These are phyloP conservation scores for Pyrenula massariospora DNA, from an alignment of 495 filamentous ascomycete genomes.

Conservation along the genomic window DNA sequence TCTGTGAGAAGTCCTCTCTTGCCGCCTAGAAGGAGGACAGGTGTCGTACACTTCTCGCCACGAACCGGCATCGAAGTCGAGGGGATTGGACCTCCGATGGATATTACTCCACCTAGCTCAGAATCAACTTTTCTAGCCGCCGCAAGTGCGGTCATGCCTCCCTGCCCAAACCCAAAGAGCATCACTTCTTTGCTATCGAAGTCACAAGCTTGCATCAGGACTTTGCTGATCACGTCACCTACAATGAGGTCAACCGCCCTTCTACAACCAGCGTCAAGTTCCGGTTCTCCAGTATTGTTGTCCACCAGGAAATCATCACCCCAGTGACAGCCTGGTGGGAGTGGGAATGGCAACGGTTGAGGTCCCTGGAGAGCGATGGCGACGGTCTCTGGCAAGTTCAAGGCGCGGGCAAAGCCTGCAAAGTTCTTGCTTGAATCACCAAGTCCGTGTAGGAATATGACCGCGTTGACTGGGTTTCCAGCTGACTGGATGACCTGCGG, in stretches of 20 bases:
- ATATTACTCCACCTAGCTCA: conserved; percentile 48
- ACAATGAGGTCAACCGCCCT: conserved; percentile 37
- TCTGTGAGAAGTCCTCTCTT: conserved; percentile 50
- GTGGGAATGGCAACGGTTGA: conserved; percentile 52
- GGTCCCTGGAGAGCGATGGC: conserved; percentile 66
- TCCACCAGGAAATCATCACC: conserved; percentile 77
- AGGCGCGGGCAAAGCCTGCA: conserved; percentile 53
- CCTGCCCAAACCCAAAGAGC: conserved; percentile 79
- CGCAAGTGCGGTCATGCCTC: conserved; percentile 66
- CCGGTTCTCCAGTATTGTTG: conserved; percentile 46
- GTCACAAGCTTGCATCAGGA: conserved; percentile 55
- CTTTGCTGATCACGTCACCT: conserved; percentile 44
- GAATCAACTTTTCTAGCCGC: conserved; percentile 25
- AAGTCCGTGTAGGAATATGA: conserved; percentile 50
- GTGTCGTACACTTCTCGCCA: conserved; percentile 47
- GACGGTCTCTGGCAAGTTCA: conserved; percentile 72
- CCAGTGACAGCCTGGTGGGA: conserved; percentile 76
- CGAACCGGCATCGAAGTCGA: conserved; percentile 23
- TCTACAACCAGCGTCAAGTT: conserved; percentile 69
- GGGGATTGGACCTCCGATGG: conserved; percentile 65
- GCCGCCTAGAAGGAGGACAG: conserved; percentile 62
- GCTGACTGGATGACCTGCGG: conserved; percentile 31
- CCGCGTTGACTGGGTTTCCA: neutral
- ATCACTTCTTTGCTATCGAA: conserved; percentile 59
- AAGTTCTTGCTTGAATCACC: conserved; percentile 68